These are phyloP conservation scores for Rhododendron vialii DNA, from an alignment of 148 eudicot genomes.

Conservation along the genomic window DNA sequence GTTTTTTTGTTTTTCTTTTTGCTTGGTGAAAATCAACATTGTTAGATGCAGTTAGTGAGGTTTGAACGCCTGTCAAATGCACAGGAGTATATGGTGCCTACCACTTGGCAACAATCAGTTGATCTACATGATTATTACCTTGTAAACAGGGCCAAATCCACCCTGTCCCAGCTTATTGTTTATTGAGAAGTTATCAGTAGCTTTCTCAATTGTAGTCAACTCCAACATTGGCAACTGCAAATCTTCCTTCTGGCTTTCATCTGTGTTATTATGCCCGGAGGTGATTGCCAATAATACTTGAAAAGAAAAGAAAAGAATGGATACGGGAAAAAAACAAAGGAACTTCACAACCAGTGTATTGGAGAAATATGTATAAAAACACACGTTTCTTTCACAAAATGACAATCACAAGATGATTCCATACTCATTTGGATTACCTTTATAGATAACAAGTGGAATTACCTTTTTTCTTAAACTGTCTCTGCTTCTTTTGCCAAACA, in stretches of 20 bases:
- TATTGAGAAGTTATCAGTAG: slow-evolving; percentile 14
- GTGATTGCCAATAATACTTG: neutral
- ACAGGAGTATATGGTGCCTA: no score
- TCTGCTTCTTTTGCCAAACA: neutral
- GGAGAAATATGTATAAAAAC: no score
- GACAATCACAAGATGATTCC: neutral
- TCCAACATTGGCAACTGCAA: slow-evolving; percentile 14
- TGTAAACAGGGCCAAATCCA: slow-evolving; percentile 28
- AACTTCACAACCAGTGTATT: neutral
- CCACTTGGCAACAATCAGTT: no score
- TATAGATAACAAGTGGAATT: neutral
- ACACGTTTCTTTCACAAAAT: no score
- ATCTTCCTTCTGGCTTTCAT: slow-evolving; percentile 18
- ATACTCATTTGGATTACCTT: neutral
- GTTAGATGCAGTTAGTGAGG: no score
- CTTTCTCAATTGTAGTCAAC: slow-evolving; percentile 6
- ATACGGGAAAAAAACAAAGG: no score
- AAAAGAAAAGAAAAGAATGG: neutral
- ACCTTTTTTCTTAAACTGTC: neutral
- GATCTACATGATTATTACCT: slow-evolving; percentile 5
- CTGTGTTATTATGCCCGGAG: neutral
- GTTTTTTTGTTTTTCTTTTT: no score
- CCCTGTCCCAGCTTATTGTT: slow-evolving; percentile 22
- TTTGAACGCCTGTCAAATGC: no score
- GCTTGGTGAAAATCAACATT: no score